A percentile compares a stretch with the other conserved stretches of the same genome.
Evolutionary conservation across 495 filamentous ascomycete genomes (phyloP).

Genomic region (Chaetomium fimeti): DNA sequence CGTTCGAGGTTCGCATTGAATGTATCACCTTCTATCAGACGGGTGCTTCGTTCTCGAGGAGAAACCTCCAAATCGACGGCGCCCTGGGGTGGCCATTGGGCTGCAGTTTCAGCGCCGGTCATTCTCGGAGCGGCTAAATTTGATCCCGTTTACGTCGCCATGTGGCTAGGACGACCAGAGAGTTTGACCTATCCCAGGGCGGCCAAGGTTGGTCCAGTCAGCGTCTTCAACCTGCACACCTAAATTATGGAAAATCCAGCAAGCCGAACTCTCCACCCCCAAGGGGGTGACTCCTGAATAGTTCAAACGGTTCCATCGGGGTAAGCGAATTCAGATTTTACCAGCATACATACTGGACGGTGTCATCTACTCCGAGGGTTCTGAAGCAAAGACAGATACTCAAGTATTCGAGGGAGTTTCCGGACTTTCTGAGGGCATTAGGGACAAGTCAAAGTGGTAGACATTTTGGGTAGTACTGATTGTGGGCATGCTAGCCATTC

Average conservation of each 20-base stretch:
- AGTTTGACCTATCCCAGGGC: background rate
- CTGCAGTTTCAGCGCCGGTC: background rate
- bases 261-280: background rate
- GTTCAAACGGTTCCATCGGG: conserved; percentile 1
- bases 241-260: conserved; percentile 1
- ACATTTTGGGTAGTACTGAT: too few relatives aligned
- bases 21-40: background rate
- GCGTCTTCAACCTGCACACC: background rate
- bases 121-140: background rate
- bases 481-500: too few relatives aligned
- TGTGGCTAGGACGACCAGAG: background rate
- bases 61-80: background rate
- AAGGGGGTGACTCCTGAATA: background rate
- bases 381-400: background rate
- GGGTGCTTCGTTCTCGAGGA: background rate
- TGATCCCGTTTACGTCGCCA: conserved; percentile 4
- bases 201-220: background rate
- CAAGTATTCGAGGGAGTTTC: background rate
- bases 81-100: background rate
- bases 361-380: conserved; percentile 1
- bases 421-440: too few relatives aligned
- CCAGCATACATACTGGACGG: background rate
- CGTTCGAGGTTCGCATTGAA: background rate
- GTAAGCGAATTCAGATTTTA: background rate
- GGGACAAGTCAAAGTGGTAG: too few relatives aligned